Percentiles rank a stretch among this genome's conserved stretches.
Conservation (phyloP, 768 basidiomycete species). For the Russula earlei region DNA sequence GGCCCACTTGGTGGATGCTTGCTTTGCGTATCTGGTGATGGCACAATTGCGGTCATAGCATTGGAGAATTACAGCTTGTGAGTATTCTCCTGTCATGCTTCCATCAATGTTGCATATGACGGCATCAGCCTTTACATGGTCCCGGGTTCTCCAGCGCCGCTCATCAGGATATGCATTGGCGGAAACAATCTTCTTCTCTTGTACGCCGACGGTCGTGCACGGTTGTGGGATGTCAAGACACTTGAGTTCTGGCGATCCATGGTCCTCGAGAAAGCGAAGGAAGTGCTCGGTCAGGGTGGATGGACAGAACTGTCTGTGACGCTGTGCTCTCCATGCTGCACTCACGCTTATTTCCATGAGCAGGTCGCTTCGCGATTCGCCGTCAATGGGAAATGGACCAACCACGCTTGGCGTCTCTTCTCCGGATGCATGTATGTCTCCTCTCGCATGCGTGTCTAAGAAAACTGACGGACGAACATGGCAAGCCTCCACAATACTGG, state of each 20-base stretch:
- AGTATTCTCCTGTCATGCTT: slow-evolving; percentile 24
- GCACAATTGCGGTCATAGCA: slow-evolving; percentile 73
- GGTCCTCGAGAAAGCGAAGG: slow-evolving; percentile 63
- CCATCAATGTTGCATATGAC: neutral
- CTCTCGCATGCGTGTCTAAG: neutral
- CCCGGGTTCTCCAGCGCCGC: slow-evolving; percentile 67
- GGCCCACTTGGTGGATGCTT: slow-evolving; percentile 58
- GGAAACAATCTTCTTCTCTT: slow-evolving; percentile 64
- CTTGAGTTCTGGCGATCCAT: slow-evolving; percentile 83
- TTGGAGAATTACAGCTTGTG: slow-evolving; percentile 74
- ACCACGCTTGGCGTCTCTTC: slow-evolving; percentile 1
- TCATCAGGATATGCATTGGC: slow-evolving; percentile 53
- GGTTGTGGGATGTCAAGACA: slow-evolving; percentile 81
- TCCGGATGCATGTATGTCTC: slow-evolving; percentile 24
- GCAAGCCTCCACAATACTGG: slow-evolving; percentile 26
- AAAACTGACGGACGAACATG: neutral
- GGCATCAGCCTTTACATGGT: slow-evolving; percentile 60
- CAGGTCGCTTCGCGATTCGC: slow-evolving; percentile 7
- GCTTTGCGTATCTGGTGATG: slow-evolving; percentile 66
- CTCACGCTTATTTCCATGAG: neutral
- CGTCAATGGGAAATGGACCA: neutral
- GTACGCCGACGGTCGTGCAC: slow-evolving; percentile 66
- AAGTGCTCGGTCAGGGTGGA: slow-evolving; percentile 56
- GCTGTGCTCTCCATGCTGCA: neutral
- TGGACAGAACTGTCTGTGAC: slow-evolving; percentile 65